Evolutionary conservation across 2,329 filamentous ascomycete genomes (phyloP).

Genomic region (Clarireedia monteithiana): DNA sequence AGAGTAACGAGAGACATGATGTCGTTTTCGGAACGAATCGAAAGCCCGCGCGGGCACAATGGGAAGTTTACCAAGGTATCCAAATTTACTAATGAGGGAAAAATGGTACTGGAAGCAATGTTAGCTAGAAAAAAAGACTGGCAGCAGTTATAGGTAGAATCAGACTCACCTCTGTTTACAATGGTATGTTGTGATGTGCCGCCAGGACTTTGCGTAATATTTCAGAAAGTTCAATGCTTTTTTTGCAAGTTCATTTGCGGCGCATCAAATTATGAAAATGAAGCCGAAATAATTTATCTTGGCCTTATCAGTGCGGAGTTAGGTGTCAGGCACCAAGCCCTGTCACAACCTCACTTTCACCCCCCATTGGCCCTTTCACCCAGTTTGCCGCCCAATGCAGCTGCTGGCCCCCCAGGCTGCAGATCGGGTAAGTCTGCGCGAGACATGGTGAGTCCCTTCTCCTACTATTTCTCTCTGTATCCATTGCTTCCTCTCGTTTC

Average conservation of each 20-base stretch:
- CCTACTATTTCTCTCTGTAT: not conserved
- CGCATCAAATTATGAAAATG: not conserved
- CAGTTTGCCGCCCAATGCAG: slow-evolving; percentile 6
- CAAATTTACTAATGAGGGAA: not conserved
- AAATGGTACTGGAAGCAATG: not conserved
- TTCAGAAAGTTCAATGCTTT: not conserved
- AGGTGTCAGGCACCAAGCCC: slow-evolving; percentile 1
- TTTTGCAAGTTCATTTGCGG: not conserved
- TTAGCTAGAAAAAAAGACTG: not conserved
- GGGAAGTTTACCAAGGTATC: slow-evolving; percentile 3
- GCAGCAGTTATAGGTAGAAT: too few relatives aligned
- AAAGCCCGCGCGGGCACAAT: slow-evolving; percentile 22
- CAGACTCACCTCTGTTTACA: too few relatives aligned
- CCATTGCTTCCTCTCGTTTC: not conserved
- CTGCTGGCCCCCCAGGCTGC: slow-evolving; percentile 2
- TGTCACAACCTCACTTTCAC: not conserved
- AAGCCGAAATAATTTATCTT: slow-evolving; percentile 7
- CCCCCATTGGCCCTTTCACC: slow-evolving; percentile 4
- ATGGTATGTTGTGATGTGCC: not conserved
- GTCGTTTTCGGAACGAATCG: slow-evolving; percentile 1
- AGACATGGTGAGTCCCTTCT: slow-evolving; percentile 1
- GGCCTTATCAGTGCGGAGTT: slow-evolving; percentile 8
- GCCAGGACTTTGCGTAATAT: not conserved
- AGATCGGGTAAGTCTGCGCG: not conserved
- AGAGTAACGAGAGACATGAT: slow-evolving; percentile 66